These are phyloP conservation scores for Podila epigama DNA, from an alignment of 192 early-diverging fungal genomes.

Conservation along the genomic window DNA sequence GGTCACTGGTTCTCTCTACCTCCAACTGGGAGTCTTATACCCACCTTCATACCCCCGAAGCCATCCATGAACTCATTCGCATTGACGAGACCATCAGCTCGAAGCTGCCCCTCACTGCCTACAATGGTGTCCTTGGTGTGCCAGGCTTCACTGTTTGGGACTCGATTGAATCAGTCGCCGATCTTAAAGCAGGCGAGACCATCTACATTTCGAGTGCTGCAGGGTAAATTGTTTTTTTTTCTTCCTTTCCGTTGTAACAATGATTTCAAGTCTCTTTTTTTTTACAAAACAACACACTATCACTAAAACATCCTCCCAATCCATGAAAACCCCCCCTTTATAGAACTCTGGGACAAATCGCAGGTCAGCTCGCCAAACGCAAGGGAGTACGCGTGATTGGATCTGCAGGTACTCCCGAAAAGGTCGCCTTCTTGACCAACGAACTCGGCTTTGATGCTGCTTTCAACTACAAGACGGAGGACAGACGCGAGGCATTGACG, in stretches of 20 bases:
- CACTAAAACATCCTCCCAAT: not conserved
- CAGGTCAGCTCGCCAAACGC: conserved; percentile 83
- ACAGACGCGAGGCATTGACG: conserved; percentile 20
- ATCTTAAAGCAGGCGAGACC: conserved; percentile 86
- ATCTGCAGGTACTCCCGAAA: conserved; percentile 84
- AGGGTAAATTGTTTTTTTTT: conserved; percentile 44
- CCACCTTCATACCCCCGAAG: conserved; percentile 41
- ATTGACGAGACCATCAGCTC: conserved; percentile 75
- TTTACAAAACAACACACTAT: not conserved
- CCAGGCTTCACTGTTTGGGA: conserved; percentile 31
- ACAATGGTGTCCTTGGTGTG: conserved; percentile 21
- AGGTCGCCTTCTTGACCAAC: conserved; percentile 76
- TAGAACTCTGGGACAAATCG: conserved; percentile 70
- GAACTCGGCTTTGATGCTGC: conserved; percentile 81
- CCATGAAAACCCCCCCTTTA: too few relatives aligned
- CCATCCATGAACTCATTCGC: conserved; percentile 59
- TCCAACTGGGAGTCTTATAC: conserved; percentile 50
- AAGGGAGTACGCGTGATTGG: conserved; percentile 85
- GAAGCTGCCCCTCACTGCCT: conserved; percentile 12
- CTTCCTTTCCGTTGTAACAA: not conserved
- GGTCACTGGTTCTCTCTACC: conserved; percentile 21
- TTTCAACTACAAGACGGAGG: conserved; percentile 90
- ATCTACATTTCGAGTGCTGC: conserved; percentile 76
- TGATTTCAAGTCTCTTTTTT: not conserved
- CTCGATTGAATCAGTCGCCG: conserved; percentile 66